A percentile compares a stretch with the other conserved stretches of the same genome.
Evolutionary conservation across 345 rosid species (phyloP).

Genomic region (Gossypium anomalum): DNA sequence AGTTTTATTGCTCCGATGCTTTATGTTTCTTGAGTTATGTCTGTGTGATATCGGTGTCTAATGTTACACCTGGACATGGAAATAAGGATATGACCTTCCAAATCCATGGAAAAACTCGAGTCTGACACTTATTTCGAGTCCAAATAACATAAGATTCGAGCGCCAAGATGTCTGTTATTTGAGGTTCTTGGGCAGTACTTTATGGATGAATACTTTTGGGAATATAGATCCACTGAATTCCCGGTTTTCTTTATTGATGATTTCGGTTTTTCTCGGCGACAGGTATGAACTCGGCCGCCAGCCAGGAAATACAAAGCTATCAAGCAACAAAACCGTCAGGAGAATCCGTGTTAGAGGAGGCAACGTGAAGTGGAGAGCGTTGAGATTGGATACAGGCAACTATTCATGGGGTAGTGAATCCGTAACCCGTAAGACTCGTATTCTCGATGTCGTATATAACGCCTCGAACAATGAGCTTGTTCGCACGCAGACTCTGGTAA

Average conservation of each 20-base stretch:
- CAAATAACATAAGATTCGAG: neutral
- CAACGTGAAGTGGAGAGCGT: constrained; percentile 60
- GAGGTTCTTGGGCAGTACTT: neutral
- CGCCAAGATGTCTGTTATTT: neutral
- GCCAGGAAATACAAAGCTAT: constrained; percentile 49
- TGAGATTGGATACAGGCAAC: constrained; percentile 53
- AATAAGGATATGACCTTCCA: too few species aligned
- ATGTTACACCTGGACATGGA: too few species aligned
- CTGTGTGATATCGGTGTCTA: too few species aligned
- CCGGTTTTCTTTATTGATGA: neutral
- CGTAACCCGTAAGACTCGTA: constrained; percentile 49
- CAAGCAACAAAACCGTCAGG: constrained; percentile 55
- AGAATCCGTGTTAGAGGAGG: constrained; percentile 56
- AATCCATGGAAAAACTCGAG: too few species aligned
- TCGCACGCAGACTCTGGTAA: constrained; percentile 53
- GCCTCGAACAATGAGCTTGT: constrained; percentile 59
- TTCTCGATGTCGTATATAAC: constrained; percentile 56
- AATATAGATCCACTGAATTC: neutral
- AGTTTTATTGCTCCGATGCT: too few species aligned
- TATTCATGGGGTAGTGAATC: constrained; percentile 62
- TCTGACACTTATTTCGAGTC: too few species aligned
- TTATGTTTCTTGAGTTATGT: too few species aligned
- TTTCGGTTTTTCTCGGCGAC: neutral
- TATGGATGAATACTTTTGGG: neutral
- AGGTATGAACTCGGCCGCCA: constrained; percentile 53